Percentiles rank a stretch among this genome's conserved stretches.
Evolutionary conservation across 2,329 filamentous ascomycete species (phyloP).

Genomic region (Stenocarpella maydis): DNA sequence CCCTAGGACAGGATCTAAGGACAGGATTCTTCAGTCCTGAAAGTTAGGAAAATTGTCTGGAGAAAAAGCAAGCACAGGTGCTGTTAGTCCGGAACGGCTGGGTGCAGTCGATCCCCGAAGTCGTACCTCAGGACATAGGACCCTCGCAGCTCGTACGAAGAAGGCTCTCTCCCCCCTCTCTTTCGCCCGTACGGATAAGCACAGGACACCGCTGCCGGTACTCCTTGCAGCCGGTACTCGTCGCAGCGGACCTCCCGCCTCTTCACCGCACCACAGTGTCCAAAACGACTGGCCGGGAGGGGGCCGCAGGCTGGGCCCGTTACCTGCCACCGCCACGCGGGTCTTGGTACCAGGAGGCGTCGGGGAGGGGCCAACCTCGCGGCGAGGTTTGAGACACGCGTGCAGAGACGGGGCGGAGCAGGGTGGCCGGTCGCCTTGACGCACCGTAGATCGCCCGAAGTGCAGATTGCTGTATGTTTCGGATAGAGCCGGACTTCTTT

Average conservation of each 20-base stretch:
- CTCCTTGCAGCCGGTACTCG: not conserved
- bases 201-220: not conserved
- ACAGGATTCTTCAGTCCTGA: not conserved
- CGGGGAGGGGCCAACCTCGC: slow-evolving; percentile 12
- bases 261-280: not conserved
- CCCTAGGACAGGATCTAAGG: no score
- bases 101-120: slow-evolving; percentile 10
- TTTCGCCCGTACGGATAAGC: not conserved
- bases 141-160: slow-evolving; percentile 5
- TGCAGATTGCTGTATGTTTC: slow-evolving; percentile 23
- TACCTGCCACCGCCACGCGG: slow-evolving; percentile 26
- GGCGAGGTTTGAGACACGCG: slow-evolving; percentile 2
- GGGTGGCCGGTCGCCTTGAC: not conserved
- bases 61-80: slow-evolving; percentile 10
- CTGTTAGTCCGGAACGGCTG: not conserved
- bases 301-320: not conserved
- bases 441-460: slow-evolving; percentile 14
- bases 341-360: slow-evolving; percentile 10
- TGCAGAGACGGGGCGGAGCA: not conserved
- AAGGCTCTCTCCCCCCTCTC: not conserved
- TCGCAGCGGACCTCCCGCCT: not conserved
- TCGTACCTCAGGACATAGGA: not conserved
- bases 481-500: slow-evolving; percentile 11
- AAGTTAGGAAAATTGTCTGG: not conserved
- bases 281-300: not conserved